Base-by-base conservation (phyloP, 306 rosid genomes). In the Cucumis hystrix region DNA sequence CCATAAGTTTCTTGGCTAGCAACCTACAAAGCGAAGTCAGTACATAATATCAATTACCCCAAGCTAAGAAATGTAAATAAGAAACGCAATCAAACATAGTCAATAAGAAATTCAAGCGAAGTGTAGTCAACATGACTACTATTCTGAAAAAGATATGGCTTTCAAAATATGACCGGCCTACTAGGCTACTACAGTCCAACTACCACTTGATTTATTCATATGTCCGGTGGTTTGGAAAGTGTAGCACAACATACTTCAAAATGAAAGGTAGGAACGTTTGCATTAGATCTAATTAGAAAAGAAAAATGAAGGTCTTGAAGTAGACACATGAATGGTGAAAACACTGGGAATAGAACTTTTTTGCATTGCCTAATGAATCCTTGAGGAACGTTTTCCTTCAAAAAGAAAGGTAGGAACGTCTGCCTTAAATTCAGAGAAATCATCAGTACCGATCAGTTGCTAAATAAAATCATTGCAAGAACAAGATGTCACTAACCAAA, bases 1-100 rank as follows among this genome's bases (percentile, higher is more conserved):
- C 98, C 99, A 82, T 89, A 92, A 8, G 97, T 96, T 82, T 91
- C 97, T 87, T 92, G 99, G 87, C 92, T 96, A 65, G 99, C 98
- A 86, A 96, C 99, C 98, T 95, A 82, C 52, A 79, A 57, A 70
- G 76, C 52, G 76, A 93, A 79, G 60, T 30, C 77, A 77, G 54
- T 79, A 77, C 57, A n/a, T 37, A 47, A 41, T 35, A 16, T 76
- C 78, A 35, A 30, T 23, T 43, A 47, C 75, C 43, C 16, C 61
- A 51, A 72, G 45, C 20, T 72, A 10, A 72, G 17, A 72, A 51
- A 28, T 14, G 6, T 10, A 28, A 47, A 23, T 45, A 70, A 41
- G 75, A 70, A 51, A 49, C 10, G 45, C 7, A 51, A 41, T 51
- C 5, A 25, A 47, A 71, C 41, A 71, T 71, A 40, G 56, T 15